Evolutionary conservation across 164 flowering plant genomes (phyloP).

Genomic region (Umbilicus rupestris): DNA sequence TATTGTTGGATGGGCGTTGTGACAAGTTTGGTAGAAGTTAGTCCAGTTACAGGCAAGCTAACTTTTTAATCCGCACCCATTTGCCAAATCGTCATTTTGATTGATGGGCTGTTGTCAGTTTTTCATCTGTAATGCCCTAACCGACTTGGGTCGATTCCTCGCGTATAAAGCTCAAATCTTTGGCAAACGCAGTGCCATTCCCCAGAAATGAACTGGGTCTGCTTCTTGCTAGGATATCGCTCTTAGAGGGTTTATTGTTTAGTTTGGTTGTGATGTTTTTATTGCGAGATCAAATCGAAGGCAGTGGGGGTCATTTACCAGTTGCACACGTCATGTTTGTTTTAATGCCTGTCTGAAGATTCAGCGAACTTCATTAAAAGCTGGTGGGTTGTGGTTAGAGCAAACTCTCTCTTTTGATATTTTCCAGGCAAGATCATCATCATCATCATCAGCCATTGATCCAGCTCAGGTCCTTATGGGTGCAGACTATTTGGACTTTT

Average conservation of each 20-base stretch:
- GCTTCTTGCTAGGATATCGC: too few species aligned
- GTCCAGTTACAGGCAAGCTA: slow-evolving; percentile 12
- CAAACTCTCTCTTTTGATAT: slow-evolving; percentile 8
- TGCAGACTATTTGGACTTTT: not conserved
- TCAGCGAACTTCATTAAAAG: slow-evolving; percentile 16
- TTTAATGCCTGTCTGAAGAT: slow-evolving; percentile 11
- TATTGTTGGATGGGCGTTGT: not conserved
- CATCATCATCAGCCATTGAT: too few species aligned
- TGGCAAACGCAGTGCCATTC: not conserved
- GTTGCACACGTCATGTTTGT: not conserved
- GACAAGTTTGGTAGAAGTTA: slow-evolving; percentile 28
- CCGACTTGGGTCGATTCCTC: not conserved
- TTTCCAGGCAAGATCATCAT: not conserved
- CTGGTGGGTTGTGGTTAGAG: slow-evolving; percentile 14
- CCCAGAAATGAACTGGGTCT: not conserved
- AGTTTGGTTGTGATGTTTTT: slow-evolving; percentile 9
- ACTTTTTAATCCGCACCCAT: slow-evolving; percentile 7
- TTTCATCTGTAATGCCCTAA: not conserved
- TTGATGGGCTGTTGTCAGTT: not conserved
- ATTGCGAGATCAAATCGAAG: slow-evolving; percentile 2
- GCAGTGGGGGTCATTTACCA: not conserved
- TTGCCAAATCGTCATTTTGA: not conserved
- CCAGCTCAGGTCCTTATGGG: not conserved
- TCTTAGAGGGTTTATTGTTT: too few species aligned
- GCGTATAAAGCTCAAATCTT: not conserved